These are phyloP conservation scores for Sarocladium strictum DNA, from an alignment of 2,329 filamentous ascomycete species.

Conservation along the genomic window DNA sequence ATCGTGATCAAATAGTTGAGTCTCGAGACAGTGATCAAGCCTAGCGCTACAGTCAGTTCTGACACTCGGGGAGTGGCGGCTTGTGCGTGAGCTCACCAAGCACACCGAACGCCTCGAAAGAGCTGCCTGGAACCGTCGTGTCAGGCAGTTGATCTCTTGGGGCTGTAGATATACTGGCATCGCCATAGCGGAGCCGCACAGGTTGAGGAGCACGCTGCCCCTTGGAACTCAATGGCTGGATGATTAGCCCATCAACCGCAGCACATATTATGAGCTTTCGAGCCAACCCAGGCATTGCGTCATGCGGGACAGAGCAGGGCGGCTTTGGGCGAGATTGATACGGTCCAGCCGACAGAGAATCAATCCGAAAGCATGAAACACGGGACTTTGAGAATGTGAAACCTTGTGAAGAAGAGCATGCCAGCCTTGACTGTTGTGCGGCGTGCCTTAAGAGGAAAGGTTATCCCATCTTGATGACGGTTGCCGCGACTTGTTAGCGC, in stretches of 20 bases:
- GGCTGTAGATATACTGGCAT: constrained; percentile 40
- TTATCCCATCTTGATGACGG: constrained; percentile 6
- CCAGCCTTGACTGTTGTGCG: background rate
- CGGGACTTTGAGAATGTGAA: background rate
- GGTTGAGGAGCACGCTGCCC: constrained; percentile 50
- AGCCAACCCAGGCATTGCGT: constrained; percentile 66
- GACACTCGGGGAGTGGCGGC: background rate
- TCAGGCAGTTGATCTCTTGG: constrained; percentile 41
- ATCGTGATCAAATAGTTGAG: constrained; percentile 83
- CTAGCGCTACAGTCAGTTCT: constrained; percentile 37
- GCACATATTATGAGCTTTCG: constrained; percentile 78
- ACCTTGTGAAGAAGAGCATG: background rate
- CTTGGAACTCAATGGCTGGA: constrained; percentile 64
- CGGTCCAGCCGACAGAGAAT: background rate
- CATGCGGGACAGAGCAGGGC: background rate
- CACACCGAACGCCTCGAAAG: constrained; percentile 55
- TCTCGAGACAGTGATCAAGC: constrained; percentile 75
- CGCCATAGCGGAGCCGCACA: constrained; percentile 65
- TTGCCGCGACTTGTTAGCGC: constrained; percentile 4
- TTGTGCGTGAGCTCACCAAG: constrained; percentile 37
- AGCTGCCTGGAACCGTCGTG: constrained; percentile 36
- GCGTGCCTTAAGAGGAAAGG: background rate
- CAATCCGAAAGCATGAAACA: background rate
- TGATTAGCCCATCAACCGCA: constrained; percentile 73
- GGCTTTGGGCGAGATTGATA: background rate